Evolutionary conservation across 1,284 basidiomycete species (phyloP), one percentile per base, ranked within the genome.

Genomic region (Athelia psychrophila): DNA sequence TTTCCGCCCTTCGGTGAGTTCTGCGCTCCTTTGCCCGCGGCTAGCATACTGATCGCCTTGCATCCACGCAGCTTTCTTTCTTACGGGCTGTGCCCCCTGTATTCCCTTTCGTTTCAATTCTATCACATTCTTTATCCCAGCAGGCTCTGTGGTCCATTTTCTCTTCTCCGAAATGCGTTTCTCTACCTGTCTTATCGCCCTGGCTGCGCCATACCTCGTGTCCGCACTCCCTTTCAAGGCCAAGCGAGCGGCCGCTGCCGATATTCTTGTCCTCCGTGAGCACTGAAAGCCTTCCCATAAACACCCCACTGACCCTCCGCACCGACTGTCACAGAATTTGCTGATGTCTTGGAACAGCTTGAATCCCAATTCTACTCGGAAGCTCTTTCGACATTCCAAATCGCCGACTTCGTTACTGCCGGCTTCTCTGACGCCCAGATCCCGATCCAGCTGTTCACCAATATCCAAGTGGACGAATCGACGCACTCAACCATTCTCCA

Each of bases 281-380:
- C n/a, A n/a, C 5, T 42, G 6, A 22, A 42, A 42, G 5, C 20
- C n/a, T 18, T 9, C n/a, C 20, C 38, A 22, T 9, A 16, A 18
- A 8, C n/a, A 18, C 16, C 6, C 8, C 20, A 42, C 16, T 22
- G 20, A 42, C 9, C 38, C 9, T n/a, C 50, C 49, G 51, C 44
- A 23, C 27, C 27, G 13, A 5, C 13, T 51, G 50, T 52, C 44
- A 23, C 62, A 90, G 88, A 85, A 64, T 91, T 92, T 59, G 88
- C 88, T 33, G 74, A 83, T 63, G 81, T 88, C 42, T 73, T 91
- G 44, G 88, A 92, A 68, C 79, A 84, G 56, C 74, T 92, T 23
- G 89, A 92, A 67, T 77, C 76, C 23, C 60, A 71, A 40, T 92
- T 91, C 65, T 93, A 93, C 69, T 58, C 70, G 3, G 73, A 87